Conservation (phyloP, 169 alveolate species). For the Plasmodium cynomolgi region DNA sequence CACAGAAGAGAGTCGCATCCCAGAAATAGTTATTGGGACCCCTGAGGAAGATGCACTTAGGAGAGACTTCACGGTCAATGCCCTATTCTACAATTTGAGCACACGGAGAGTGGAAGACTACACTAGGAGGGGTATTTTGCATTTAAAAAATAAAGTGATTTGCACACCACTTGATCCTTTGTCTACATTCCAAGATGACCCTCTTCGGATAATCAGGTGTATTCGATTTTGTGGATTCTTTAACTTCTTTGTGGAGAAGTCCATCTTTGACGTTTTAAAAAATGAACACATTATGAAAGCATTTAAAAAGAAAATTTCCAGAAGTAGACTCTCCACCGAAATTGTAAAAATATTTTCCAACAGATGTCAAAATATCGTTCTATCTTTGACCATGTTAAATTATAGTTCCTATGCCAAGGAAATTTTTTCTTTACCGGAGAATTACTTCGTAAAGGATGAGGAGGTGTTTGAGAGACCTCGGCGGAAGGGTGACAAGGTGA, state of each 20-base stretch:
- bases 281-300: constrained; percentile 51
- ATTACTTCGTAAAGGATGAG: constrained; percentile 18
- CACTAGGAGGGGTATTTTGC: constrained; percentile 93
- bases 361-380: constrained; percentile 30
- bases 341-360: constrained; percentile 50
- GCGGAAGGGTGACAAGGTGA: constrained; percentile 14
- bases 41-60: constrained; percentile 97
- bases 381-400: constrained; percentile 52
- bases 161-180: constrained; percentile 95
- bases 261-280: constrained; percentile 81
- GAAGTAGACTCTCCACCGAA: constrained; percentile 70
- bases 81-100: constrained; percentile 96
- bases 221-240: constrained; percentile 95
- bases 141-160: constrained; percentile 91
- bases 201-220: constrained; percentile 97
- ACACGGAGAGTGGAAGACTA: constrained; percentile 95
- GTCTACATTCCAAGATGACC: constrained; percentile 97
- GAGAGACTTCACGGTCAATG: constrained; percentile 98
- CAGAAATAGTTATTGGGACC: constrained; percentile 94
- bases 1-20: constrained; percentile 94
- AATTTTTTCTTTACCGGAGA: constrained; percentile 36
- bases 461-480: constrained; percentile 23
- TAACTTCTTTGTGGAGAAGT: constrained; percentile 85
- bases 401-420: constrained; percentile 49
- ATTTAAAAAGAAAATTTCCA: constrained; percentile 64